Base-by-base conservation (phyloP, 116 monocot species). In the Phalaenopsis hybrid region DNA sequence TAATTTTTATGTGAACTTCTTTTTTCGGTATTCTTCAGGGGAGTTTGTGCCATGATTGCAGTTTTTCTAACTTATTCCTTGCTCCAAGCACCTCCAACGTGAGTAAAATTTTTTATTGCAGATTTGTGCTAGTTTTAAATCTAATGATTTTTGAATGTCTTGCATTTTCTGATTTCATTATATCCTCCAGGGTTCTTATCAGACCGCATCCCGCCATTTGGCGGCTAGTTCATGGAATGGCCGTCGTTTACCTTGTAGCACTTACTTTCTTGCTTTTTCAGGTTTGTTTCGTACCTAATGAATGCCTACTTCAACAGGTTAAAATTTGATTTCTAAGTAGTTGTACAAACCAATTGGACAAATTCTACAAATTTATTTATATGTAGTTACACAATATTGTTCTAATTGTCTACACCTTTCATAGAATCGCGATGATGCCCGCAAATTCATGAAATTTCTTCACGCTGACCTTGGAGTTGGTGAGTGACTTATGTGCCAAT, bases 1-100 rank as follows among this genome's bases (percentile, higher is more conserved):
- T 23, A n/a, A 28, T 34, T 46, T 33, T 34, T 21, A 34, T 33
- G 49, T 28, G 28, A 28, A 28, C 15, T 16, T 25, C 6, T 74
- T 69, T 1, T 63, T 37, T 63, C 69, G 79, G 12, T 83, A 45
- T 68, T 46, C 49, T 85, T 46, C 46, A 98, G 98, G 90, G 95
- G 98, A 44, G 80, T 95, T 20, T 95, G 90, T 87, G 98, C 98
- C 37, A 98, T 98, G 98, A 93, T 95, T 84, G 89, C 89, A 6
- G 95, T 98, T 1, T 98, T 93, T 83, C 87, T 98, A 83, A 90
- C 95, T 83, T 98, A 98, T 84, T 95, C 91, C 70, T 89, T 93
- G 84, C 93, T 98, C 79, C 98, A 98, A 85, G 98, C 98, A 76
- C 98, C 98, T 87, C 92, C 98, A 21, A 98, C 98, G 98, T 98